A percentile compares a stretch with the other conserved stretches of the same genome.
phyloP scores from a whole-genome alignment of 1,284 basidiomycete genomes.

The Cutaneotrichosporon sp. region DNA sequence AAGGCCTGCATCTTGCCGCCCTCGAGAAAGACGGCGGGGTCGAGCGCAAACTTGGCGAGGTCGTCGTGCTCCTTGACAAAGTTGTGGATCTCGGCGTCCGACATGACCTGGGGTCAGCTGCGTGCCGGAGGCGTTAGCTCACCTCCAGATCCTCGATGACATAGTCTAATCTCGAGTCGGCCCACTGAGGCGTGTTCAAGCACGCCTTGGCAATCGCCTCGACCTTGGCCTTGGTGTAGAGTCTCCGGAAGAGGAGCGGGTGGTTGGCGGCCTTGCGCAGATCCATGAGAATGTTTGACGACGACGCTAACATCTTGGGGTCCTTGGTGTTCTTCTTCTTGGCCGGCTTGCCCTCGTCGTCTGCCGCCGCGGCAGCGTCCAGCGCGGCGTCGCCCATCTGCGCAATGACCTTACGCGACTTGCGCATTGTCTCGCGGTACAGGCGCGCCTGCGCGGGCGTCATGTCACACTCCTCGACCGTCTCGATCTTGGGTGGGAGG shows the following conservation, averaged over 20 bases:
- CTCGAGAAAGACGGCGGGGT: constrained; percentile 75
- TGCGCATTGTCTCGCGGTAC: constrained; percentile 80
- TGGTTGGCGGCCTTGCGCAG: constrained; percentile 93
- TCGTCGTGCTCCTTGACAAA: constrained; percentile 76
- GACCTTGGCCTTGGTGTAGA: constrained; percentile 77
- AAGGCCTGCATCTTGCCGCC: constrained; percentile 86
- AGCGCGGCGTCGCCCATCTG: constrained; percentile 65
- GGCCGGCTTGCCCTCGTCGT: constrained; percentile 39
- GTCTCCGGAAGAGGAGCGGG: constrained; percentile 88
- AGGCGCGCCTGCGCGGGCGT: constrained; percentile 77
- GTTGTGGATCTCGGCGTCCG: constrained; percentile 84
- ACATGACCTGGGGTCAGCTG: constrained; percentile 69
- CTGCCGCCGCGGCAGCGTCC: constrained; percentile 42
- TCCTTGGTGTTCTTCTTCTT: constrained; percentile 61
- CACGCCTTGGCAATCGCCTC: constrained; percentile 75
- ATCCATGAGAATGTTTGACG: constrained; percentile 90
- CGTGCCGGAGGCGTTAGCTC: constrained; percentile 16
- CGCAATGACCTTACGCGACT: constrained; percentile 71
- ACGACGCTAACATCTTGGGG: constrained; percentile 57
- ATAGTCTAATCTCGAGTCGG: constrained; percentile 73
- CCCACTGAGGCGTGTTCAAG: constrained; percentile 83
- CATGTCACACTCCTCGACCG: constrained; percentile 94
- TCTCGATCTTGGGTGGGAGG: constrained; percentile 87
- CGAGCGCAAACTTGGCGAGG: constrained; percentile 73
- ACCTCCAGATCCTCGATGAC: constrained; percentile 85